A percentile compares a stretch with the other conserved stretches of the same genome.
Evolutionary conservation across 306 rosid species (phyloP).

Genomic region (Quercus alba): DNA sequence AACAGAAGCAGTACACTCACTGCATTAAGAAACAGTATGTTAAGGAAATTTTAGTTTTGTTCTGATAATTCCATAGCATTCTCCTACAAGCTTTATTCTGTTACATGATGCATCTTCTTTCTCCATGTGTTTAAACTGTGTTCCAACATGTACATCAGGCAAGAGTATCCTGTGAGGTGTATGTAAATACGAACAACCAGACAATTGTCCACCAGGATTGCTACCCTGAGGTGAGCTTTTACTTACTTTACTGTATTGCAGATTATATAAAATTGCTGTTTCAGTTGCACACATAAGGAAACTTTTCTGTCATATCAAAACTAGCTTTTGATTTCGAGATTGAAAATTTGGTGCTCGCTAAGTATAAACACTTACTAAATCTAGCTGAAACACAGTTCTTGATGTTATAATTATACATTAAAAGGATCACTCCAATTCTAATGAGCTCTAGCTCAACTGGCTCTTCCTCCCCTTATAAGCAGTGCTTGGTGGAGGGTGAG

Average conservation of each 20-base stretch:
- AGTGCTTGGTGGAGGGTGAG: no score
- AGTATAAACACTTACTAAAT: neutral
- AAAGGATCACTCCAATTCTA: neutral
- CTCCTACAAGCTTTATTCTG: neutral
- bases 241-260: neutral
- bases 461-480: no score
- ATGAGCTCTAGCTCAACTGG: no score
- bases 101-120: neutral
- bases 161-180: slow-evolving; percentile 66
- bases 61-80: neutral
- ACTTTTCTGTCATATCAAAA: neutral
- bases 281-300: neutral
- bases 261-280: neutral
- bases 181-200: slow-evolving; percentile 49
- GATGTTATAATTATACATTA: neutral
- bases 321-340: neutral
- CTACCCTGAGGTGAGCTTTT: slow-evolving; percentile 67
- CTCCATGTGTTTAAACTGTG: neutral
- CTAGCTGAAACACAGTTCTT: neutral
- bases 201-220: slow-evolving; percentile 70
- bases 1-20: neutral
- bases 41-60: neutral
- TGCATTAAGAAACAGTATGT: neutral
- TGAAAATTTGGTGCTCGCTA: neutral
- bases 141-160: slow-evolving; percentile 41